Evolutionary conservation across 495 filamentous ascomycete species (phyloP), one percentile per base, ranked within the genome.

Genomic region (Aspergillus kassunensis): DNA sequence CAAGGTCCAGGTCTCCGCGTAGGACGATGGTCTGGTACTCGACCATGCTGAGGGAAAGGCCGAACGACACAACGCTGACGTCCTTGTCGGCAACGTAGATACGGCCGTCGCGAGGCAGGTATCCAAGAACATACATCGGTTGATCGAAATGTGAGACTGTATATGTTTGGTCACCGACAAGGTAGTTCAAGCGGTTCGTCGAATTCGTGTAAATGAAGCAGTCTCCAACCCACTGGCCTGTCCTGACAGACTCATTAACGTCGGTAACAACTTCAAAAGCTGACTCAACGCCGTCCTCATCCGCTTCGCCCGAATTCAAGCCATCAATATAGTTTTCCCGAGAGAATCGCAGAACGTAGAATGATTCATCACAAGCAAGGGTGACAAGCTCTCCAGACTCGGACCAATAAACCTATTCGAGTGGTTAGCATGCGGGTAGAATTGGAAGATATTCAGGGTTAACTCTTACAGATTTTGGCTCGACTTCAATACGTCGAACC

Each of bases 181-280:
- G 83, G 70, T 97, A 97, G 78, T 97, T 99, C 53, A 99, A 74
- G 46, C 93, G 88, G 79, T 97, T 97, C 21, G 91, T 96, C 59
- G 82, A 85, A 75, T 91, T 97, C 23, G 93, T 97, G 77, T 97
- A 99, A 64, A 97, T 91, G 76, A 99, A 93, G 73, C 91, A 96
- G 69, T 99, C 93, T 20, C 93, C 93, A 50, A 99, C 86, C 93
- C 93, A 99, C 72, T 93, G 85, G 39, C 90, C 93, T n/a, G 95
- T 96, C 41, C 88, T 85, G 37, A 97, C 89, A 55, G 80, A 86
- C 73, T 98, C 95, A 52, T 88, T 91, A 66, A 97, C 90, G 63
- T 97, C 93, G 19, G 90, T 95, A 42, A 97, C 85, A 30, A 96
- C 84, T 56, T 97, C 93, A 60, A 98, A 95, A 18, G 93, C 93